These are phyloP conservation scores for Plasmodium gallinaceum DNA, from an alignment of 169 alveolate species.

Conservation along the genomic window DNA sequence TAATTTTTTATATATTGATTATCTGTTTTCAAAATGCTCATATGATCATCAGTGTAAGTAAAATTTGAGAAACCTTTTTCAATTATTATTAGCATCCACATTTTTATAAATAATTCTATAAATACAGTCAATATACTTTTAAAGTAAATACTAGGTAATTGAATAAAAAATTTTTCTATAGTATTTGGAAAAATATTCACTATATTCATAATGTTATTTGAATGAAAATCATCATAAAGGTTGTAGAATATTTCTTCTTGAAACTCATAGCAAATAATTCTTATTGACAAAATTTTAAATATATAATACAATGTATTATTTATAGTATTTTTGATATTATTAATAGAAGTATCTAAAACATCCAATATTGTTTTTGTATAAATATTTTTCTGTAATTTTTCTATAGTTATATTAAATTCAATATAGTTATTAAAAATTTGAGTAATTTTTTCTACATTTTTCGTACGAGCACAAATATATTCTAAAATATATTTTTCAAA, in stretches of 20 bases:
- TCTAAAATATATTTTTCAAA: conserved; percentile 62
- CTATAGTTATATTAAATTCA: conserved; percentile 16
- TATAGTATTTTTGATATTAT: conserved; percentile 67
- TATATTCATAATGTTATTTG: conserved; percentile 11
- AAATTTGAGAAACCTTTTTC: conserved; percentile 66
- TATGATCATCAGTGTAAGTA: conserved; percentile 26
- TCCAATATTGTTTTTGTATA: conserved; percentile 70
- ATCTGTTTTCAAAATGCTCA: conserved; percentile 51
- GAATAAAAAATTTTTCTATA: conserved; percentile 45
- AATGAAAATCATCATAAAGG: conserved; percentile 43
- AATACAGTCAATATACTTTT: conserved; percentile 56
- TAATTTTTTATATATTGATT: conserved; percentile 25
- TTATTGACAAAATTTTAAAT: conserved; percentile 61
- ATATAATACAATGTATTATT: conserved; percentile 49
- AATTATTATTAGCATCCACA: conserved; percentile 53
- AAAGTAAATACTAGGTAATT: conserved; percentile 35
- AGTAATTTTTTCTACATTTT: conserved; percentile 29
- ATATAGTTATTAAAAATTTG: conserved; percentile 22
- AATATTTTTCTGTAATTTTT: conserved; percentile 36
- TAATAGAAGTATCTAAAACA: conserved; percentile 46
- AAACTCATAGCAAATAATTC: conserved; percentile 69
- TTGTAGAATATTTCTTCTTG: conserved; percentile 68
- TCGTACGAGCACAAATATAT: conserved; percentile 41
- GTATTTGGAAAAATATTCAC: conserved; percentile 55
- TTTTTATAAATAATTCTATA: conserved; percentile 63